phyloP scores from a whole-genome alignment of 371 early-diverging fungal genomes.

The Syncephalastrum racemosum region DNA sequence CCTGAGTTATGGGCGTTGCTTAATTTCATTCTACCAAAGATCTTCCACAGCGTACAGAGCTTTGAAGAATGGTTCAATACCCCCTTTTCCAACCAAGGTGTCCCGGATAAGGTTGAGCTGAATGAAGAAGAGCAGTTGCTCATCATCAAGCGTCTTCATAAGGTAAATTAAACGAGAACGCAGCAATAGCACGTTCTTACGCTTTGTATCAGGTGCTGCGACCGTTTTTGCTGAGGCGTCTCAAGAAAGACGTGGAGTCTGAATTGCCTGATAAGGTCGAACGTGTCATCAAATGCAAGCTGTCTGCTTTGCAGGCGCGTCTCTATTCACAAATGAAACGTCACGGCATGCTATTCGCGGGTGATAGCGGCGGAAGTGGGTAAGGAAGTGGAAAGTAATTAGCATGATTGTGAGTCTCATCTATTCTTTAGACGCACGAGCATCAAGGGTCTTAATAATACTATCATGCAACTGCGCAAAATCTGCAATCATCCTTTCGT shows the following conservation, averaged over 20 bases:
- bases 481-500: constrained; percentile 99
- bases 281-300: constrained; percentile 89
- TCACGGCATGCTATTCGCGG: constrained; percentile 67
- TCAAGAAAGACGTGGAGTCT: constrained; percentile 99
- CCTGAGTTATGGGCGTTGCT: constrained; percentile 98
- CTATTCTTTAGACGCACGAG: constrained; percentile 41
- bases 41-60: constrained; percentile 92
- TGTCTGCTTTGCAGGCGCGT: constrained; percentile 80
- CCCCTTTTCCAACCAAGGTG: constrained; percentile 86
- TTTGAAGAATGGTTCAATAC: constrained; percentile 99
- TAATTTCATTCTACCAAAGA: constrained; percentile 95
- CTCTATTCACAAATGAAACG: constrained; percentile 78
- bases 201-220: constrained; percentile 68
- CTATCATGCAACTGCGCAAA: constrained; percentile 98
- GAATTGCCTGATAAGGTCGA: constrained; percentile 99
- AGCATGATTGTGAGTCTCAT: neutral
- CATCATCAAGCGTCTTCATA: constrained; percentile 96
- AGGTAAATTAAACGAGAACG: constrained; percentile 34
- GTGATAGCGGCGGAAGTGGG: constrained; percentile 54
- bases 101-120: constrained; percentile 84
- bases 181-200: neutral
- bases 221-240: constrained; percentile 95
- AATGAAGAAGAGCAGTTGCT: constrained; percentile 97
- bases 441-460: constrained; percentile 89
- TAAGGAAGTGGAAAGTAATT: constrained; percentile 24